A percentile compares a stretch with the other conserved stretches of the same genome.
These are phyloP conservation scores for Candolleomyces efflorescens DNA, from an alignment of 768 basidiomycete species.

Conservation along the genomic window DNA sequence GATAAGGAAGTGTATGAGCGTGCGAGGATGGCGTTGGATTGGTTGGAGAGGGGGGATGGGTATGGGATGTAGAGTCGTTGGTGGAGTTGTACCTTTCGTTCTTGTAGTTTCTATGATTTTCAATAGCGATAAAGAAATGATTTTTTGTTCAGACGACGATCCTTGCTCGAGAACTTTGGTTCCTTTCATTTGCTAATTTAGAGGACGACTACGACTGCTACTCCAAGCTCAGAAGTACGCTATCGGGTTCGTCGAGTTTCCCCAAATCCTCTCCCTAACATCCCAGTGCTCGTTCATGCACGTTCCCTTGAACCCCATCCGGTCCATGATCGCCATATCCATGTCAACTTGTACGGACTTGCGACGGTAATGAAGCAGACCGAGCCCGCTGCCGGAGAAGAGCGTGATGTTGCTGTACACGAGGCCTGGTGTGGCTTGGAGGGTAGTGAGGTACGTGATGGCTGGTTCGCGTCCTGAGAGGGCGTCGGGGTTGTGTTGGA, in stretches of 20 bases:
- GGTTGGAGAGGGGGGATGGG: constrained; percentile 14
- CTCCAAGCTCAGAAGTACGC: constrained; percentile 7
- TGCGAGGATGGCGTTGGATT: constrained; percentile 34
- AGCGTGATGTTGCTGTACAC: constrained; percentile 3
- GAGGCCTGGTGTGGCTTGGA: constrained; percentile 3
- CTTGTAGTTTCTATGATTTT: no score
- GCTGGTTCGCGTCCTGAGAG: constrained; percentile 6
- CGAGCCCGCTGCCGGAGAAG: constrained; percentile 4
- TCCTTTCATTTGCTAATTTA: no score
- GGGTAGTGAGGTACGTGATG: constrained; percentile 1
- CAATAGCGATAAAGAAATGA: no score
- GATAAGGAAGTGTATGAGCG: constrained; percentile 56
- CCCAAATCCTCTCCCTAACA: constrained; percentile 7
- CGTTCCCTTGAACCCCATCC: constrained; percentile 7
- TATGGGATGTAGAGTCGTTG: background rate
- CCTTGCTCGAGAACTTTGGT: no score
- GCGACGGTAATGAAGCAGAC: constrained; percentile 3
- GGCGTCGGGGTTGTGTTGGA: constrained; percentile 10
- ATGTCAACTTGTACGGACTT: background rate
- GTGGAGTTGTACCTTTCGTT: no score
- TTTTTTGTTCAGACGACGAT: no score
- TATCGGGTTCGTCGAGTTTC: constrained; percentile 10
- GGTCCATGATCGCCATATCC: constrained; percentile 4
- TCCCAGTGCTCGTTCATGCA: constrained; percentile 12
- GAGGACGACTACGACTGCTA: no score